phyloP scores from a whole-genome alignment of 2,329 filamentous ascomycete genomes.

The Alternaria gansuensis region DNA sequence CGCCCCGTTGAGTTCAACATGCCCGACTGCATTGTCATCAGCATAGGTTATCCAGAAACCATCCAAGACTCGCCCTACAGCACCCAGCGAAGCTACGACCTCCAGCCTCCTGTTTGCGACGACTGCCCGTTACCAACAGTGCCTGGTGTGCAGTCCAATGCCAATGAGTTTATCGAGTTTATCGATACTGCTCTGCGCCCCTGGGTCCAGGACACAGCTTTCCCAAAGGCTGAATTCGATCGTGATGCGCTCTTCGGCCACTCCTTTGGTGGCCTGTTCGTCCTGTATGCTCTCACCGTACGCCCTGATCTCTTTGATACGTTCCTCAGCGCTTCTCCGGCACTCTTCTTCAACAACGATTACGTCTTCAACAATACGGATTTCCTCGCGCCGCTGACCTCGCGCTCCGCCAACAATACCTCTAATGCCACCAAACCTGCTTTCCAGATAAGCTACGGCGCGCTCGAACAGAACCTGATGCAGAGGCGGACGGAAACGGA shows the following conservation, averaged over 20 bases:
- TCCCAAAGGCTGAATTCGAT: conserved; percentile 42
- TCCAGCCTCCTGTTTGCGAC: conserved; percentile 44
- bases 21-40: conserved; percentile 45
- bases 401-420: neutral
- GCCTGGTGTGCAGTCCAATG: conserved; percentile 55
- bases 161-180: conserved; percentile 57
- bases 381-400: conserved; percentile 35
- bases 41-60: conserved; percentile 43
- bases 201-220: conserved; percentile 43
- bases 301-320: conserved; percentile 56
- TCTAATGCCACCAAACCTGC: conserved; percentile 37
- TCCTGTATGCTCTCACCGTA: conserved; percentile 57
- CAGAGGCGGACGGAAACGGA: conserved; percentile 41
- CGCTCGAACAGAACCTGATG: conserved; percentile 38
- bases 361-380: conserved; percentile 49
- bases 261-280: conserved; percentile 61
- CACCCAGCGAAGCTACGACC: conserved; percentile 37
- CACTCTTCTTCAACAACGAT: conserved; percentile 59
- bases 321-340: conserved; percentile 59
- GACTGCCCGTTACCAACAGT: conserved; percentile 36
- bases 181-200: conserved; percentile 55
- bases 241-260: conserved; percentile 61
- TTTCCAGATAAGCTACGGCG: conserved; percentile 46
- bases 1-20: conserved; percentile 44
- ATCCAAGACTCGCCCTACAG: conserved; percentile 46